Evolutionary conservation across 2,329 filamentous ascomycete genomes (phyloP).

Genomic region (Colletotrichum sp.): DNA sequence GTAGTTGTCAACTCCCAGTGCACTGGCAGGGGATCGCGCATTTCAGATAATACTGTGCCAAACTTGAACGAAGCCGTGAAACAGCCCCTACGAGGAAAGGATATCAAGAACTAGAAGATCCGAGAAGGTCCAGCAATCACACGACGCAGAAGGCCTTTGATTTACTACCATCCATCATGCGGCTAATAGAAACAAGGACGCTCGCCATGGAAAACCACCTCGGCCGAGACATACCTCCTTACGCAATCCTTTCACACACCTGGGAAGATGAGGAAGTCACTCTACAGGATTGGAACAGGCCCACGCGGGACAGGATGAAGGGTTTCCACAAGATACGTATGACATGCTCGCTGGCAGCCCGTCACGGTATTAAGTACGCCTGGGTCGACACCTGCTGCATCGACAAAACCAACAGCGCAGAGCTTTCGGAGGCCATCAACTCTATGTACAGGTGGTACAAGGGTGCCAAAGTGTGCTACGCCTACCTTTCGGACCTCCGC

Average conservation of each 20-base stretch:
- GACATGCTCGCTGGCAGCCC: not conserved
- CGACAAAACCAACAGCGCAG: not conserved
- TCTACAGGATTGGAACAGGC: not conserved
- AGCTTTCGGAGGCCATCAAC: not conserved
- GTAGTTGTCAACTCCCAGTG: too few relatives aligned
- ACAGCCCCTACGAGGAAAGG: too few relatives aligned
- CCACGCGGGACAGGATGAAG: accelerated
- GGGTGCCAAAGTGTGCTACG: accelerated
- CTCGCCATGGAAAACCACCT: accelerated
- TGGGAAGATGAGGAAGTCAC: constrained; percentile 30
- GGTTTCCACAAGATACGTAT: not conserved
- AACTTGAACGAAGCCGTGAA: too few relatives aligned
- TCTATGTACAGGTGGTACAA: not conserved
- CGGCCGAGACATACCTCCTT: constrained; percentile 23
- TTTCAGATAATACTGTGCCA: too few relatives aligned
- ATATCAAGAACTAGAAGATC: too few relatives aligned
- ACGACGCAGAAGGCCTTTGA: too few relatives aligned
- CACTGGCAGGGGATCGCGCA: too few relatives aligned
- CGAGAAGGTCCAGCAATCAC: too few relatives aligned
- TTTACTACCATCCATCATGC: not conserved
- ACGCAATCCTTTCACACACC: constrained; percentile 34
- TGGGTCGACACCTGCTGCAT: not conserved
- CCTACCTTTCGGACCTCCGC: not conserved
- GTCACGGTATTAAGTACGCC: accelerated
- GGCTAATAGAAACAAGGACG: not conserved